Evolutionary conservation across 441 rosid genomes (phyloP).

Genomic region (Adansonia gregorii): DNA sequence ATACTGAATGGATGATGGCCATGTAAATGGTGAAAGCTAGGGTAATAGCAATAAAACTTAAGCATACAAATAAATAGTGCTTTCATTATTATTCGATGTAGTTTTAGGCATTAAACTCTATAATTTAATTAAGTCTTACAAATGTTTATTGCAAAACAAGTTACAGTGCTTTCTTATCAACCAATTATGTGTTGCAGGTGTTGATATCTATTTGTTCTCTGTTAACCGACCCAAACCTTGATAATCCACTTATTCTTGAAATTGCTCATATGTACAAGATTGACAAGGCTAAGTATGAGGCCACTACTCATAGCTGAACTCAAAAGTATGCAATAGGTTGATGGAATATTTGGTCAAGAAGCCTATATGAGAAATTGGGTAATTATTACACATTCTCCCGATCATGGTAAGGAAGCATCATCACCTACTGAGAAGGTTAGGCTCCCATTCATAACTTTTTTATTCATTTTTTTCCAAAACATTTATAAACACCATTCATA

Average conservation of each 20-base stretch:
- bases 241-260: slow-evolving; percentile 36
- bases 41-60: no score
- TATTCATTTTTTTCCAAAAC: no score
- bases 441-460: no score
- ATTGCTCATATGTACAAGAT: slow-evolving; percentile 37
- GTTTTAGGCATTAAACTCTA: neutral
- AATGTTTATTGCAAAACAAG: neutral
- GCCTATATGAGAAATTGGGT: no score
- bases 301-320: slow-evolving; percentile 33
- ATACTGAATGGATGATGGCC: neutral
- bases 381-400: no score
- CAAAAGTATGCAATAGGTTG: slow-evolving; percentile 30
- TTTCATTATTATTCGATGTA: neutral
- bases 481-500: no score
- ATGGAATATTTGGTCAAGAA: no score
- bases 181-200: slow-evolving; percentile 20
- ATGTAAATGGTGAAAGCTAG: neutral
- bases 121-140: neutral
- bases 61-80: no score
- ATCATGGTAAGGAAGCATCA: no score
- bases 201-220: slow-evolving; percentile 35
- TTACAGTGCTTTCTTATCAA: neutral
- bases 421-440: no score
- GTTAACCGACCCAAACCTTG: slow-evolving; percentile 35
- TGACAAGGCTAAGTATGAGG: slow-evolving; percentile 32